Base-by-base conservation (phyloP, 2,329 filamentous ascomycete genomes). In the Ceratocystiopsis sp. region DNA sequence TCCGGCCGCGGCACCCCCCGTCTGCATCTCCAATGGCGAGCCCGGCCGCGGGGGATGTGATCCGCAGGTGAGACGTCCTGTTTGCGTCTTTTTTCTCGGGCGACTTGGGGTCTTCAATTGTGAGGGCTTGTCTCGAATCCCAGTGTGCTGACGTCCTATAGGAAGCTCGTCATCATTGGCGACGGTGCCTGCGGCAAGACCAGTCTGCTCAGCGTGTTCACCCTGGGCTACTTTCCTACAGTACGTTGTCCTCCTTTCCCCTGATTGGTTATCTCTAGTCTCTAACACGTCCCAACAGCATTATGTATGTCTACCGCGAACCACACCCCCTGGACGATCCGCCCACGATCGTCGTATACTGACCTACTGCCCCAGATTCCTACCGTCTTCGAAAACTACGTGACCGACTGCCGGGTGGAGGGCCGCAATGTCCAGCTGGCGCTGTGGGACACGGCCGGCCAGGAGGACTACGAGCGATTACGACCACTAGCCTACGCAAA, bases 301-400 rank as follows among this genome's bases (percentile, higher is more conserved):
- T 29, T 29, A 29, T 29, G 25, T 29, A 29, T 8, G 25, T 29
- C 25, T 8, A 11, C 6, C 25, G 25, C 10, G 7, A 2, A 36
- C 35, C 15, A n/a, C 12, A 15, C 35, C 35, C 25, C 25, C 10
- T 10, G 25, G 25, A 7, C 19, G 19, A 21, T 21, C 19, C 7
- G 19, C 7, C 19, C 19, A 21, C 19, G 19, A 21, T 21, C 32
- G 18, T 29, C 11, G 14, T 19, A 37, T 35, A 10, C 33, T 7
- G 12, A 12, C 9, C 18, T 33, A 9, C 4, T n/a, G 32, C 37
- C 35, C 46, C 60, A 86, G 80, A 87, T 94, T 42, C 91, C 91
- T 2, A 98, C 91, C 39, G 91, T 98, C 35, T 98, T 98, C 62
- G 91, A 98, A 60, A 98, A 98, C 66, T 98, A 98, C 57, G 91